These are phyloP conservation scores for Malassezia vespertilionis DNA, from an alignment of 1,284 basidiomycete species.

Conservation along the genomic window DNA sequence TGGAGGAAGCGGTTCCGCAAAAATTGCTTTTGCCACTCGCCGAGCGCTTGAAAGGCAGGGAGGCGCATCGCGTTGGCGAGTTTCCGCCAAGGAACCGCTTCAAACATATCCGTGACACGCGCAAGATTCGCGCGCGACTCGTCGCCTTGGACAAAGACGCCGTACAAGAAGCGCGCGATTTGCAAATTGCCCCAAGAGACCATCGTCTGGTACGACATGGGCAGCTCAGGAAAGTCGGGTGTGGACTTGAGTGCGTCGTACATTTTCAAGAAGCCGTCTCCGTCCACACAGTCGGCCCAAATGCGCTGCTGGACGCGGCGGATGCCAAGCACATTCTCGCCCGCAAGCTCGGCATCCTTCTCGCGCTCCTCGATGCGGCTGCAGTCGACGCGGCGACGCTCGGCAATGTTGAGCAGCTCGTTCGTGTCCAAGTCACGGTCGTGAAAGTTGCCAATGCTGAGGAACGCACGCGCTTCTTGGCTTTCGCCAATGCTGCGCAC, in stretches of 20 bases:
- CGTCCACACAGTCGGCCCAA: conserved; percentile 41
- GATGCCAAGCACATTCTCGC: conserved; percentile 37
- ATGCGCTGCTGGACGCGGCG: conserved; percentile 33
- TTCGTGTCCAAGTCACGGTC: conserved; percentile 26
- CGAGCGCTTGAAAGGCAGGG: conserved; percentile 32
- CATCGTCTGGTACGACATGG: conserved; percentile 37
- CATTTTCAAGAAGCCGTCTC: conserved; percentile 39
- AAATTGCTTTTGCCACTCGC: conserved; percentile 31
- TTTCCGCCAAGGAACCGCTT: conserved; percentile 38
- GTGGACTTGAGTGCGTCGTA: conserved; percentile 30
- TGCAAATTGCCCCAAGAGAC: conserved; percentile 40
- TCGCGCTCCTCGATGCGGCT: conserved; percentile 32
- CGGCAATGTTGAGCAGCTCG: conserved; percentile 33
- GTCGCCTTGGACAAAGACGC: conserved; percentile 37
- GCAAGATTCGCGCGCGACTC: conserved; percentile 36
- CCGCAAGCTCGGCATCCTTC: conserved; percentile 31
- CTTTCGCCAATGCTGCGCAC: conserved; percentile 36
- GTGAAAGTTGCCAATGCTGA: conserved; percentile 29
- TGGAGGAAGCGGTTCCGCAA: conserved; percentile 31
- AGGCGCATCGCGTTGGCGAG: conserved; percentile 36
- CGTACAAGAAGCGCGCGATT: conserved; percentile 36
- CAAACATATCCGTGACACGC: conserved; percentile 28
- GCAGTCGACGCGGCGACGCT: conserved; percentile 27
- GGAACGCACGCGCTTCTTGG: conserved; percentile 34
- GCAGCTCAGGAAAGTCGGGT: conserved; percentile 27